phyloP scores from a whole-genome alignment of 2,329 filamentous ascomycete genomes.

The Madurella mycetomatis region DNA sequence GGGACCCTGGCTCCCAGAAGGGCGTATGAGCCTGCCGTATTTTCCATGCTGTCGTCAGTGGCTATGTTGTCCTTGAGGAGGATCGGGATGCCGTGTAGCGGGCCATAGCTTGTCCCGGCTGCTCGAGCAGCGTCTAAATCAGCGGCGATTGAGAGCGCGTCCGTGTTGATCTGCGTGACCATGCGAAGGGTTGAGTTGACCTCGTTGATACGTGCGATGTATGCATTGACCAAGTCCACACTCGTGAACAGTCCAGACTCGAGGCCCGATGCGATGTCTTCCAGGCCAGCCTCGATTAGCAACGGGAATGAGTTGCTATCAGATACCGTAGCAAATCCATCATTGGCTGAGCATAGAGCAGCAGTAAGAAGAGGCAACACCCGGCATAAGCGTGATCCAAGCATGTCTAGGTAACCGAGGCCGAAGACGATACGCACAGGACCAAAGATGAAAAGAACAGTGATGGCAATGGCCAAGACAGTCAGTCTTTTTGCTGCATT shows the following conservation, averaged over 20 bases:
- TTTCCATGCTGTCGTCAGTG: slow-evolving; percentile 59
- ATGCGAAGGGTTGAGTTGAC: slow-evolving; percentile 32
- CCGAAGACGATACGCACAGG: not conserved
- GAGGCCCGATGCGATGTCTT: slow-evolving; percentile 32
- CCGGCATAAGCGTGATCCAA: not conserved
- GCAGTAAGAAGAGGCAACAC: not conserved
- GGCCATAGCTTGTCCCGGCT: slow-evolving; percentile 30
- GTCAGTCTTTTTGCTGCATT: not conserved
- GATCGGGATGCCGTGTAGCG: slow-evolving; percentile 61
- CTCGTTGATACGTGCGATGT: slow-evolving; percentile 30
- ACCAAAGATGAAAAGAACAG: not conserved
- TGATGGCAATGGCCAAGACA: not conserved
- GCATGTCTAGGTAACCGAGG: not conserved
- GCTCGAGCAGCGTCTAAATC: slow-evolving; percentile 32
- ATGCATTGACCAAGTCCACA: slow-evolving; percentile 34
- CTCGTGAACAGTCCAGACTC: slow-evolving; percentile 33
- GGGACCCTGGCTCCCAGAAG: slow-evolving; percentile 55
- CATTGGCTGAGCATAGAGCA: not conserved
- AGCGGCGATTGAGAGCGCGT: slow-evolving; percentile 37
- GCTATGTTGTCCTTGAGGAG: slow-evolving; percentile 66
- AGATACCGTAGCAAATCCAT: not conserved
- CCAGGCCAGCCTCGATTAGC: slow-evolving; percentile 32
- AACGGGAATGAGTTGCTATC: slow-evolving; percentile 27
- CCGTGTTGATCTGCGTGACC: slow-evolving; percentile 37
- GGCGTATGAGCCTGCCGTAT: slow-evolving; percentile 59